Conservation (phyloP, 495 filamentous ascomycete species). For the Xylaria castorea region DNA sequence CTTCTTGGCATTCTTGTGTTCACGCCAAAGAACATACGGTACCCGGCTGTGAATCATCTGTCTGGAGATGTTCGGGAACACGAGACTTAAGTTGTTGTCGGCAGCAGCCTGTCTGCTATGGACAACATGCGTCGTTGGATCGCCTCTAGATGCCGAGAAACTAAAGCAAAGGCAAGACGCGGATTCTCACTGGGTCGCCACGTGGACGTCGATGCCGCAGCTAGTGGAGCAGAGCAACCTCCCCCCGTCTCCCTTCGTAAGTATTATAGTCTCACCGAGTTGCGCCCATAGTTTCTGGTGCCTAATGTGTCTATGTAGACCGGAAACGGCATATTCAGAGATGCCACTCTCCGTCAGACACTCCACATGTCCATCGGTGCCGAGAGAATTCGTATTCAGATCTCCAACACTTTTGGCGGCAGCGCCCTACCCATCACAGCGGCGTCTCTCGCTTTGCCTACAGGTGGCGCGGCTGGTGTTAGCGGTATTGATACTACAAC, state of each 20-base stretch:
- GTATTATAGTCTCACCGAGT: constrained; percentile 29
- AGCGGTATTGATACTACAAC: constrained; percentile 58
- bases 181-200: constrained; percentile 65
- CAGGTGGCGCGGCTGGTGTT: constrained; percentile 57
- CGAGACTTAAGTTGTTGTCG: constrained; percentile 22
- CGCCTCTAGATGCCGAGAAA: constrained; percentile 20
- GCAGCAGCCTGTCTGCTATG: constrained; percentile 35
- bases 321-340: constrained; percentile 43
- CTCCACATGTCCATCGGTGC: constrained; percentile 64
- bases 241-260: constrained; percentile 65
- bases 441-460: constrained; percentile 63
- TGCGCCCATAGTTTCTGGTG: neutral
- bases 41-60: neutral
- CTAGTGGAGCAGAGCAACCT: constrained; percentile 67
- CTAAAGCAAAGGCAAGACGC: constrained; percentile 32
- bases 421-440: constrained; percentile 66
- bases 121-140: constrained; percentile 27
- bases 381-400: constrained; percentile 63
- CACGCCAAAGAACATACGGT: neutral
- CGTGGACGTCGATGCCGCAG: constrained; percentile 73
- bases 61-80: constrained; percentile 4
- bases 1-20: constrained; percentile 8
- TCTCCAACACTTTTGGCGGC: constrained; percentile 72
- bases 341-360: constrained; percentile 73
- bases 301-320: constrained; percentile 30